Evolutionary conservation across 2,329 filamentous ascomycete genomes (phyloP), one percentile per base, ranked within the genome.

Genomic region (Madurella mycetomatis): DNA sequence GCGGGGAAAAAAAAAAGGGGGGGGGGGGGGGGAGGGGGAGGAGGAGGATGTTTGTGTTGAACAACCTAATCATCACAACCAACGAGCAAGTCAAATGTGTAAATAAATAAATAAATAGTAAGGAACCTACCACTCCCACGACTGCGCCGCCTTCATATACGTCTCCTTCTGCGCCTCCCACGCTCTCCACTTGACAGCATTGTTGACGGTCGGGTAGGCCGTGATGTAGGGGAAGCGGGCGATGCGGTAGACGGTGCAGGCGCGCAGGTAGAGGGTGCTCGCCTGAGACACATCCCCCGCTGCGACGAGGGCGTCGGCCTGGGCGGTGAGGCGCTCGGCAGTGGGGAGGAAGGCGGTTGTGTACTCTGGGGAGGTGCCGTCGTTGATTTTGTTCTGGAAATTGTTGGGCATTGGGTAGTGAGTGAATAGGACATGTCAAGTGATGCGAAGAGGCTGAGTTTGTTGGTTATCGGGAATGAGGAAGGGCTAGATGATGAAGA

Each of bases 191-290:
- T 90, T 85, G 46, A 69, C 66, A 1, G 68, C 66, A 42, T 73
- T 72, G 60, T 63, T 74, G 41, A 73, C 57, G 2, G 55, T 48
- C 0, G 76, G 74, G 47, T 68, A 72, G 3, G 65, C 60, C 2
- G 72, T 69, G 59, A 80, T 72, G 61, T 80, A 79, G 3, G 87
- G 87, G 65, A 91, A 90, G 15, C 87, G 79, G 0, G 85, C 78
- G 60, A 91, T 90, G 49, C 87, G 80, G 68, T 88, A 85, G n/a
- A 90, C 76, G 25, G 85, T 83, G 18, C 86, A 86, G 5, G 85
- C 85, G 18, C 87, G 82, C n/a, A 88, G 76, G 68, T 85, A 88
- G 16, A 86, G 74, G 37, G 79, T 79, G 4, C 79, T 80, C 1
- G 86, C 85, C 41, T 76, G 75, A 40, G 75, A 73, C 4, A 65